Base-by-base conservation (phyloP, 768 basidiomycete genomes). In the Hemileccinum rubropunctum region DNA sequence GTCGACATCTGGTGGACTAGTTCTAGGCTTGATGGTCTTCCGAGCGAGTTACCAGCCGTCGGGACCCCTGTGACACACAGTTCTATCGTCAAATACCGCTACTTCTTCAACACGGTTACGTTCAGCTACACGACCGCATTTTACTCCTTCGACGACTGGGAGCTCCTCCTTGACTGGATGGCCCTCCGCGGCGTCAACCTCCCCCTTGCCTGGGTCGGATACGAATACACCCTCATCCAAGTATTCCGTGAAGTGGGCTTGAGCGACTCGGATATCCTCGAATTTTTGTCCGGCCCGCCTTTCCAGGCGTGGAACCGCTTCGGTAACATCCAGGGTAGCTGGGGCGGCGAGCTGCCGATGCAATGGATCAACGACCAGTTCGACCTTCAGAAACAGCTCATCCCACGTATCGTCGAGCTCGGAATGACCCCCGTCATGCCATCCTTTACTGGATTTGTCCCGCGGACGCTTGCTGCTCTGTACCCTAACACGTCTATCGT, bases 1-100 rank as follows among this genome's bases (percentile, higher is more conserved):
- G 69, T 73, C 4, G 73, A 75, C 42, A 74, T 75, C 42, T 74
- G 71, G 69, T 74, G 72, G 73, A 73, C 73, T 2, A 70, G 73
- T 6, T 74, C 73, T 4, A 68, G 72, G 26, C 65, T 75, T 21
- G 48, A 64, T 20, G 42, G 61, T 26, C 62, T 74, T 6, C 63
- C 71, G 5, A 0, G 50, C 1, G 42, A 48, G 14, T 54, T 75
- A 2, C 73, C 73, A 0, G 21, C 52, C n/a, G 47, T 74, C 13
- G 66, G 69, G 6, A 48, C 53, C 3, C 61, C 67, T 0, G 44
- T 74, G 42, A 67, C 64, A 8, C 66, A 53, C 34, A 63, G 47
- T 20, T 58, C 73, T 1, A 53, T 74, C 41, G 72, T 73, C 21
- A 65, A 70, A 11, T 72, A 71, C 48, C 62, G 73, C 47, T 74